Base-by-base conservation (phyloP, 2,329 filamentous ascomycete genomes). In the Karstenula rhodostoma region DNA sequence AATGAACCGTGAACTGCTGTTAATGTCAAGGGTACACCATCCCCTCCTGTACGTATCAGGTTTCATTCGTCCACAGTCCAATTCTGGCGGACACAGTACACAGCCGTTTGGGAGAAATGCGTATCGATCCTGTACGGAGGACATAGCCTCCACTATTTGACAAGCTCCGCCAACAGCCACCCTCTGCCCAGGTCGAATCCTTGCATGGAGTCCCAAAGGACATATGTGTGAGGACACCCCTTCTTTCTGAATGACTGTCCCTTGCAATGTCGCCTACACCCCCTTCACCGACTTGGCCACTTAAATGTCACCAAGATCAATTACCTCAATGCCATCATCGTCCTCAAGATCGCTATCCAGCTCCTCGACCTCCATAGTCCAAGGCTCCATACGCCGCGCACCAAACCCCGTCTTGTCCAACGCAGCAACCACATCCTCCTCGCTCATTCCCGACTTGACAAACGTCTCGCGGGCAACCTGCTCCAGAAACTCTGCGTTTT, bases 291-390 rank as follows among this genome's bases (percentile, higher is more conserved):
- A 32, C 29, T 19, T 5, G 17, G 5, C 37, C 9, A 4, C 25
- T 46, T 23, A 22, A 17, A 22, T 2, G 19, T 44, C 25, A 3
- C 22, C 27, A 22, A 54, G 25, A 22, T 54, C 25, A 25, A 46
- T 13, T 17, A 33, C 19, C n/a, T 47, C 52, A 10, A 23, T 17
- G 25, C 25, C 23, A 32, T 54, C 51, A 27, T 54, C 42, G 17
- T 35, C 19, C 12, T 55, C 33, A n/a, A 8, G 29, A n/a, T 44
- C 40, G 47, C n/a, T 35, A 8, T 23, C 22, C 2, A 37, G 1
- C 40, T 55, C 52, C n/a, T 55, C 42, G n/a, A 43, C 35, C 37
- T 37, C 23, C 25, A 32, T 32, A 4, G 7, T 29, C 51, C 51
- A 44, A 33, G 37, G 32, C 7, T 27, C n/a, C n/a, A n/a, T n/a